A percentile compares a stretch with the other conserved stretches of the same genome.
Evolutionary conservation across 2,329 filamentous ascomycete genomes (phyloP).

Genomic region (Epichloe brachyelytri): DNA sequence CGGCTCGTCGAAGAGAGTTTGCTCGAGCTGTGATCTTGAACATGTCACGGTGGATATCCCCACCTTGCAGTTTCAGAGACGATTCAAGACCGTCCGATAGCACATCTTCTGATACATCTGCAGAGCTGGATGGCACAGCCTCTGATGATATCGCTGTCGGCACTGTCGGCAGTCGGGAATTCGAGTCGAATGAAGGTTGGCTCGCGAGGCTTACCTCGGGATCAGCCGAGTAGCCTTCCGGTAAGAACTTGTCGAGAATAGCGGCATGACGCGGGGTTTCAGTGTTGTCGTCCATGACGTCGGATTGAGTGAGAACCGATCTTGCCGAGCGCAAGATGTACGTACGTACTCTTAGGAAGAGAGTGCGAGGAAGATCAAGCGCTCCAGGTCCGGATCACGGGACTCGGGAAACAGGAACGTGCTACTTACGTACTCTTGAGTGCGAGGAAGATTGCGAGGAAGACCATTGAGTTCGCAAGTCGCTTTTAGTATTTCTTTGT

Average conservation of each 20-base stretch:
- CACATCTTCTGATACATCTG: slow-evolving; percentile 8
- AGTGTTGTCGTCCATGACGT: slow-evolving; percentile 16
- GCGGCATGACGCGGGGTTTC: slow-evolving; percentile 19
- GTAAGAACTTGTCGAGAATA: slow-evolving; percentile 24
- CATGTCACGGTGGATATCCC: slow-evolving; percentile 66
- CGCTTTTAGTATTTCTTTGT: no score
- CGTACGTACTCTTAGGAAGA: no score
- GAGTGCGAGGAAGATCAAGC: not conserved
- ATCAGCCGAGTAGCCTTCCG: slow-evolving; percentile 27
- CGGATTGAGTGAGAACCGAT: not conserved
- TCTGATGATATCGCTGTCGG: not conserved
- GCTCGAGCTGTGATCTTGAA: slow-evolving; percentile 56
- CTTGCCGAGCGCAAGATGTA: not conserved
- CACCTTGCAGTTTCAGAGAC: slow-evolving; percentile 59
- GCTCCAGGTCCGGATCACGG: not conserved
- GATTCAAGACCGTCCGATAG: slow-evolving; percentile 36
- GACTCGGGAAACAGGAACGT: no score
- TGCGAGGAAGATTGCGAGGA: no score
- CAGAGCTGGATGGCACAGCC: not conserved
- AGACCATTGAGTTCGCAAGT: no score
- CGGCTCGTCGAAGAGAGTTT: slow-evolving; percentile 40
- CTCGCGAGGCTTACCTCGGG: slow-evolving; percentile 21
- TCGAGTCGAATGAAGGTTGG: slow-evolving; percentile 7
- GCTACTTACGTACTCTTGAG: no score
- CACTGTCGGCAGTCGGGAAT: not conserved